phyloP scores from a whole-genome alignment of 2,329 filamentous ascomycete species.

The Leptographium lundbergii region DNA sequence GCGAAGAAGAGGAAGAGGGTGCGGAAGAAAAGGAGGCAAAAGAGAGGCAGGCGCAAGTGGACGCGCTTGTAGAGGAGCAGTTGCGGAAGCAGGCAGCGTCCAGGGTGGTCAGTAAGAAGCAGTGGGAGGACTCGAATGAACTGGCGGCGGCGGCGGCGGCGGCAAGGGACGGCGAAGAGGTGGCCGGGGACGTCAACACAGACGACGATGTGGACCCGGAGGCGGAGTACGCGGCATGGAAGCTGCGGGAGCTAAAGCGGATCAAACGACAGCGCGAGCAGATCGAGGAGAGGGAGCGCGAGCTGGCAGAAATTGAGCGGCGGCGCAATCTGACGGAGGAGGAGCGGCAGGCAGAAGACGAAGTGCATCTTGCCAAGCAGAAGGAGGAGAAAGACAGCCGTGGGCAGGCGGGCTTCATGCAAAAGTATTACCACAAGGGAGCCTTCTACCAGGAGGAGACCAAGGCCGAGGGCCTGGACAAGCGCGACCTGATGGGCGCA shows the following conservation, averaged over 20 bases:
- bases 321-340: slow-evolving; percentile 75
- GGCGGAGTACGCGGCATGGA: slow-evolving; percentile 86
- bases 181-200: slow-evolving; percentile 76
- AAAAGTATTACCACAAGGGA: slow-evolving; percentile 93
- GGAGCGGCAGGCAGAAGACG: slow-evolving; percentile 77
- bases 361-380: slow-evolving; percentile 62
- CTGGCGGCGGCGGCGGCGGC: slow-evolving; percentile 45
- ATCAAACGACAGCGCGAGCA: slow-evolving; percentile 76
- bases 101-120: slow-evolving; percentile 52
- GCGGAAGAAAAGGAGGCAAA: slow-evolving; percentile 31
- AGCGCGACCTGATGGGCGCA: slow-evolving; percentile 76
- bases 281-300: slow-evolving; percentile 72
- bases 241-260: slow-evolving; percentile 77
- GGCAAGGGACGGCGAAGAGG: slow-evolving; percentile 73
- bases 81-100: slow-evolving; percentile 70
- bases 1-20: slow-evolving; percentile 24
- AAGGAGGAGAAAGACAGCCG: slow-evolving; percentile 65
- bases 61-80: slow-evolving; percentile 78
- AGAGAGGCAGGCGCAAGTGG: slow-evolving; percentile 55
- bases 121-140: slow-evolving; percentile 66
- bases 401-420: slow-evolving; percentile 80
- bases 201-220: slow-evolving; percentile 77
- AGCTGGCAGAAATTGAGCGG: slow-evolving; percentile 80
- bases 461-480: slow-evolving; percentile 60
- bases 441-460: slow-evolving; percentile 86